phyloP scores from a whole-genome alignment of 371 early-diverging fungal species.

The Vairimorpha ceranae region DNA sequence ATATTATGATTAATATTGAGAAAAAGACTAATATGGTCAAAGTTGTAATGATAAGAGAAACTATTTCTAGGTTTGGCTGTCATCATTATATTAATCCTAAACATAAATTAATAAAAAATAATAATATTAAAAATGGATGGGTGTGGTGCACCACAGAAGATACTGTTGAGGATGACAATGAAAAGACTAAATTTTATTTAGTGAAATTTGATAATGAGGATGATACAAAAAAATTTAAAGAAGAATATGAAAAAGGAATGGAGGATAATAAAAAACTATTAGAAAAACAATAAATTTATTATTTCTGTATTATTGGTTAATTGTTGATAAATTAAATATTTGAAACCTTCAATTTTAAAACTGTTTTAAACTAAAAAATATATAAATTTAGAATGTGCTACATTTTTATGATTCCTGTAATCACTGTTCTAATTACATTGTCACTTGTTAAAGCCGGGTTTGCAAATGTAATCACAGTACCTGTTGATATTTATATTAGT shows the following conservation, averaged over 20 bases:
- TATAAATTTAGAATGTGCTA: too few species aligned
- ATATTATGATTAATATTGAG: slow-evolving; percentile 34
- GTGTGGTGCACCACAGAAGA: slow-evolving; percentile 54
- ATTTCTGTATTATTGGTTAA: neutral
- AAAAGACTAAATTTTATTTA: slow-evolving; percentile 37
- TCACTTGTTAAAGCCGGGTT: neutral
- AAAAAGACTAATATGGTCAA: slow-evolving; percentile 25
- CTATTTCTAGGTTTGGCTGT: slow-evolving; percentile 47
- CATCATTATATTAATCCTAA: slow-evolving; percentile 53
- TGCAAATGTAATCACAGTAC: neutral
- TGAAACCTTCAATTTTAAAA: too few species aligned
- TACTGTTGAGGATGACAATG: slow-evolving; percentile 39
- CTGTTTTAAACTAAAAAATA: too few species aligned
- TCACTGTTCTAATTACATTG: neutral
- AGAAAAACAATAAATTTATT: slow-evolving; percentile 1
- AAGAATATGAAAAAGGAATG: slow-evolving; percentile 43
- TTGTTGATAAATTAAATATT: neutral
- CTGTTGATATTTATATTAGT: slow-evolving; percentile 21
- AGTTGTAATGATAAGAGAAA: slow-evolving; percentile 53
- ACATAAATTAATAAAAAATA: slow-evolving; percentile 10
- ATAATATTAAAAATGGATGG: slow-evolving; percentile 30
- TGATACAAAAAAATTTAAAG: slow-evolving; percentile 37
- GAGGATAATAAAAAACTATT: slow-evolving; percentile 25
- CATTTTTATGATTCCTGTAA: neutral
- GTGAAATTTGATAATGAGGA: slow-evolving; percentile 51